A percentile compares a stretch with the other conserved stretches of the same genome.
These are phyloP conservation scores for Zoysia pacifica DNA, from an alignment of 176 grass and related monocot species.

Conservation along the genomic window DNA sequence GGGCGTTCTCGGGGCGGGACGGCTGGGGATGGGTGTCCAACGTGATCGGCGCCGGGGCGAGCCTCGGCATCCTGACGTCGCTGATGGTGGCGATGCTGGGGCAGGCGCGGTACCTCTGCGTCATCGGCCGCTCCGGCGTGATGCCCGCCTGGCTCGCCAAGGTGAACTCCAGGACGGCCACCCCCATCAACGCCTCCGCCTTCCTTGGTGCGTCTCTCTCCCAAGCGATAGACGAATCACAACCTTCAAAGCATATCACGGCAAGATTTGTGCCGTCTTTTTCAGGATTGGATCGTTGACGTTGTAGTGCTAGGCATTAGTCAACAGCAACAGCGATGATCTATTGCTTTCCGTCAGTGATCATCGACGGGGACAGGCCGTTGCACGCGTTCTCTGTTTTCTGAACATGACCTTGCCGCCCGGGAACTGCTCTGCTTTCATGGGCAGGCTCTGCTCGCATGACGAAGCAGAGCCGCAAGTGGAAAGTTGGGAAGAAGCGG, in stretches of 20 bases:
- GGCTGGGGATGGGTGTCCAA: constrained; percentile 86
- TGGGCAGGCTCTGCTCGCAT: not conserved
- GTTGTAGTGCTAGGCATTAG: not conserved
- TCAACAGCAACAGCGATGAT: not conserved
- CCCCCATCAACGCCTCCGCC: constrained; percentile 83
- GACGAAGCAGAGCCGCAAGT: not conserved
- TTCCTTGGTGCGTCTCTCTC: constrained; percentile 63
- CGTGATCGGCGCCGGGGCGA: constrained; percentile 74
- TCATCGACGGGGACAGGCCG: constrained; percentile 4
- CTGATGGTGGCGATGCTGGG: constrained; percentile 94
- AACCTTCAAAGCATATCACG: too few species aligned
- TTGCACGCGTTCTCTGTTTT: not conserved
- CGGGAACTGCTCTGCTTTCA: not conserved
- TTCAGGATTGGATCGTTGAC: not conserved
- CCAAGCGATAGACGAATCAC: too few species aligned
- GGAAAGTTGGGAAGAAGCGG: not conserved
- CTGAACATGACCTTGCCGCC: not conserved
- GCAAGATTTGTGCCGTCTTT: not conserved
- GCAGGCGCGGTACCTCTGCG: constrained; percentile 88
- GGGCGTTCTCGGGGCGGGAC: constrained; percentile 60
- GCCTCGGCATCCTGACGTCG: constrained; percentile 90
- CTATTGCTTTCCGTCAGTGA: constrained; percentile 5
- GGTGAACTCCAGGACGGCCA: constrained; percentile 68
- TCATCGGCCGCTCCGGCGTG: constrained; percentile 85
- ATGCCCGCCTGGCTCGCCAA: constrained; percentile 79